Evolutionary conservation across 1,139 yeast species (phyloP).

Genomic region (Suhomyces panamericanus): DNA sequence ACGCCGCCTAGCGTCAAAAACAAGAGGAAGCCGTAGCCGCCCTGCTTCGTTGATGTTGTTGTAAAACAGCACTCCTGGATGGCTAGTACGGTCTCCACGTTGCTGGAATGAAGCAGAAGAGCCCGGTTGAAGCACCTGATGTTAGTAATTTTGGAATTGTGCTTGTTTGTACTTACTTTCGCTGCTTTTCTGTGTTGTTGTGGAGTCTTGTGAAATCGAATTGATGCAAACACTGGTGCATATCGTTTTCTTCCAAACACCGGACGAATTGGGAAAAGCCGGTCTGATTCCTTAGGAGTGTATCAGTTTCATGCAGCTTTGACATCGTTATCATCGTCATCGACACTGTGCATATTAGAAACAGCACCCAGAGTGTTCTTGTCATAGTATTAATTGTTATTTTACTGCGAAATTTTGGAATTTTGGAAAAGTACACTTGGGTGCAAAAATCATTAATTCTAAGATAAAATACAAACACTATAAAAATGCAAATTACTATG

Average conservation of each 20-base stretch:
- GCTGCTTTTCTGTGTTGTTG: neutral
- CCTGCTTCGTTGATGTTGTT: neutral
- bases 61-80: neutral
- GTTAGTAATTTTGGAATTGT: neutral
- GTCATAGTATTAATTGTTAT: neutral
- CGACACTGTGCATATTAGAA: neutral
- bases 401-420: neutral
- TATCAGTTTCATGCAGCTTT: neutral
- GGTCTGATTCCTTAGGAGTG: neutral
- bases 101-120: neutral
- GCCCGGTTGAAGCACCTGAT: neutral
- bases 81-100: neutral
- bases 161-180: neutral
- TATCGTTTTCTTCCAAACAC: neutral
- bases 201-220: neutral
- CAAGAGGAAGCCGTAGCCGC: neutral
- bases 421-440: neutral
- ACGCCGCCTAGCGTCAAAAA: neutral
- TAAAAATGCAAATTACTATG: conserved; percentile 5
- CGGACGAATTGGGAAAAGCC: neutral
- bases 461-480: conserved; percentile 6
- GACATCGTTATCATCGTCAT: neutral
- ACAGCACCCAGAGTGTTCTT: neutral
- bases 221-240: neutral
- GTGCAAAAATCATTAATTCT: conserved; percentile 3